These are phyloP conservation scores for Boechera stricta DNA, from an alignment of 345 rosid genomes.

Conservation along the genomic window DNA sequence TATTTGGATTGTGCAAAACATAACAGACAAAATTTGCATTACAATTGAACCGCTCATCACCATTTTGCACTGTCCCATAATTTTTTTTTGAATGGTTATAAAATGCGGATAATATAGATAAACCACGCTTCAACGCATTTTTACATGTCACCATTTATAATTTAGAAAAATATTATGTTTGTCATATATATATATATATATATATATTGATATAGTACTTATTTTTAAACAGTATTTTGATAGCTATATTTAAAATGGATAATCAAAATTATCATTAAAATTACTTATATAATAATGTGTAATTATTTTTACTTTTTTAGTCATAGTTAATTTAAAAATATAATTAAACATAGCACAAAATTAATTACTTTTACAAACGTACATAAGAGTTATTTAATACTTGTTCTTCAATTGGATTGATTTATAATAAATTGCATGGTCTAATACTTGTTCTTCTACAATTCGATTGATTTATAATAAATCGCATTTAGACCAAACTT, in stretches of 20 bases:
- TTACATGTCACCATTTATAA: not conserved
- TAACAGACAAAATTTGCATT: not conserved
- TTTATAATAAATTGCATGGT: too few species aligned
- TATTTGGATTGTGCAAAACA: not conserved
- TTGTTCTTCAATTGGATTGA: not conserved
- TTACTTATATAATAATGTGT: not conserved
- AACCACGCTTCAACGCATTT: not conserved
- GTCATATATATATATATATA: too few species aligned
- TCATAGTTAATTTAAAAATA: not conserved
- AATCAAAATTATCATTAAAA: not conserved
- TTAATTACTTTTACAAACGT: not conserved
- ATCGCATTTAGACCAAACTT: too few species aligned
- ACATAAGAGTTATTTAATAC: not conserved
- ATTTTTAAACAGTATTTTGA: not conserved
- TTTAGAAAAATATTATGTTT: not conserved
- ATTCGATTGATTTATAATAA: too few species aligned
- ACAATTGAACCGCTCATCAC: not conserved
- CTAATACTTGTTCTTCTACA: not conserved
- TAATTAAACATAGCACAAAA: not conserved
- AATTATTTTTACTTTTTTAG: not conserved
- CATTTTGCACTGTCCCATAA: not conserved
- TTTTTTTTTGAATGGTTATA: not conserved
- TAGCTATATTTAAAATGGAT: not conserved
- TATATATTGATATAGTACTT: too few species aligned
- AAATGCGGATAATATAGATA: not conserved